Base-by-base conservation (phyloP, 179 eudicot species). In the Vitellaria paradoxa region DNA sequence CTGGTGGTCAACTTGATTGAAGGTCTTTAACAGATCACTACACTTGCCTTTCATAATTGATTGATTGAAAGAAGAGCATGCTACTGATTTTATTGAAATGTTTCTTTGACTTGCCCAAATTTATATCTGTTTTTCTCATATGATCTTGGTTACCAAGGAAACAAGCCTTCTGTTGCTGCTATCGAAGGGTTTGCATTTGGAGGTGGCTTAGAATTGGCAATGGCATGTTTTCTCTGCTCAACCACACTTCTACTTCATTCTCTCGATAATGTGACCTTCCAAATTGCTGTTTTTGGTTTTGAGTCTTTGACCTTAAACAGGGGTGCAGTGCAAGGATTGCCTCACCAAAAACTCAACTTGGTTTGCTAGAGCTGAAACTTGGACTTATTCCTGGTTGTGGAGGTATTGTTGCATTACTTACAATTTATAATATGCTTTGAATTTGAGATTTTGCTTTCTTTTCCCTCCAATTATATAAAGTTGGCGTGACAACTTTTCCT, bases 81-180 rank as follows among this genome's bases (percentile, higher is more conserved):
- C 37, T 30, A 30, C 2, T 30, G 37, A 30, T 30, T 30, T 30
- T 30, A 30, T 30, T 30, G 37, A 30, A 30, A 30, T 30, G 37
- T 30, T 30, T 30, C 37, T 30, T 30, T 30, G 37, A 30, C 1
- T 30, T 30, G 37, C 37, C 37, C 37, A 30, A 30, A 30, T 30
- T 30, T 30, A 30, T 30, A 2, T 30, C 37, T 30, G 37, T 30
- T 30, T 30, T 30, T 30, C 37, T 30, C 37, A 30, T 30, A 30
- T 30, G 1, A 30, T 30, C 37, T 30, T 30, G 37, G 37, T 30
- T 30, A 30, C 37, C 37, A 30, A 30, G 37, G 37, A 30, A 88
- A 86, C 80, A 95, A 95, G 84, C 99, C 99, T 26, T 82, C 82
- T 46, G 97, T 95, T 86, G 99, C 99, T 85, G 99, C 97, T 68